These are phyloP conservation scores for Chlorella vulgaris DNA, from an alignment of 139 green algal genomes.

Conservation along the genomic window DNA sequence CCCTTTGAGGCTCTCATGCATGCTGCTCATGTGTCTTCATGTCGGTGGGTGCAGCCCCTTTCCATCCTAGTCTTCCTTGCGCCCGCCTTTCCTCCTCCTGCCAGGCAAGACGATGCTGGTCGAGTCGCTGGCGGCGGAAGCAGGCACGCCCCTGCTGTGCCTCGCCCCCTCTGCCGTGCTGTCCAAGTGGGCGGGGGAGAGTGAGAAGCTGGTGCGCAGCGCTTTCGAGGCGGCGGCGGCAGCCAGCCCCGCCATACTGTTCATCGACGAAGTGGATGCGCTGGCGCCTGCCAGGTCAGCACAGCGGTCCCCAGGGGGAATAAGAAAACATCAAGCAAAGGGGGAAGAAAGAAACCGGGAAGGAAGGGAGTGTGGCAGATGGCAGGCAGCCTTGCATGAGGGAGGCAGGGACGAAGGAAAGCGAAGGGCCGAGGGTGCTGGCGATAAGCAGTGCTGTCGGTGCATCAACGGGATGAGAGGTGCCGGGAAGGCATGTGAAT, in stretches of 20 bases:
- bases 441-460: not conserved
- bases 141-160: conserved; percentile 54
- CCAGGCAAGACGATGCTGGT: conserved; percentile 69
- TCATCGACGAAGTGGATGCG: conserved; percentile 72
- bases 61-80: no score
- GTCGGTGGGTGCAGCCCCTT: no score
- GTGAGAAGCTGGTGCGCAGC: conserved; percentile 56
- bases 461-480: not conserved
- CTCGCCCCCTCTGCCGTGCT: conserved; percentile 61
- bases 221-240: conserved; percentile 57
- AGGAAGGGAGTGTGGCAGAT: no score
- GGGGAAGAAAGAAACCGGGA: no score
- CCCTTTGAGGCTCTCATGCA: no score
- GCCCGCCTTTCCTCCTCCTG: no score
- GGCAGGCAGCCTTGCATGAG: no score
- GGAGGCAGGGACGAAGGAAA: no score
- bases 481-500: not conserved
- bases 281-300: conserved; percentile 43
- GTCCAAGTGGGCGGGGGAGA: conserved; percentile 68
- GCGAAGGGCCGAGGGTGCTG: no score
- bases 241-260: conserved; percentile 61
- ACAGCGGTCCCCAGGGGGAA: not conserved
- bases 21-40: no score
- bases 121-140: conserved; percentile 67
- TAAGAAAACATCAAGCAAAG: no score